A percentile compares a stretch with the other conserved stretches of the same genome.
These are phyloP conservation scores for Boeremia exigua DNA, from an alignment of 2,329 filamentous ascomycete species.

Conservation along the genomic window DNA sequence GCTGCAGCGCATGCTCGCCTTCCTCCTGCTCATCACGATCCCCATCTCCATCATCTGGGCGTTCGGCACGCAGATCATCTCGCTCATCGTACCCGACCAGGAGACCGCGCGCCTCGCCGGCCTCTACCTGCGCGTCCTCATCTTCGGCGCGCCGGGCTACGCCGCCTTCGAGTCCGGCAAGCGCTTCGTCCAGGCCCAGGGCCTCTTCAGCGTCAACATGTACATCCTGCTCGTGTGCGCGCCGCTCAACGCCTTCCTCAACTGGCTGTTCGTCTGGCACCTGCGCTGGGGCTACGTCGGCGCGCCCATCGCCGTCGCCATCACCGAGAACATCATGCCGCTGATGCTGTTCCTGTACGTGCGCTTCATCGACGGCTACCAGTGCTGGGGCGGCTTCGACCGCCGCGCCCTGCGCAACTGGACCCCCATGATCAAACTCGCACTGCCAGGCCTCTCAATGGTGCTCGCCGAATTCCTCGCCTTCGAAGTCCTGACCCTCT, in stretches of 20 bases:
- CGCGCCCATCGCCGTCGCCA: constrained; percentile 76
- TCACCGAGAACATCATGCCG: constrained; percentile 78
- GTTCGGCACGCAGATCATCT: constrained; percentile 69
- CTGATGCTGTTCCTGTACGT: constrained; percentile 77
- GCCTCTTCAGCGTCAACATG: constrained; percentile 80
- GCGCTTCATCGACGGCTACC: constrained; percentile 70
- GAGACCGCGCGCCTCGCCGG: constrained; percentile 75
- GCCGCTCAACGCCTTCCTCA: constrained; percentile 79
- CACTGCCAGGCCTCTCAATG: constrained; percentile 90
- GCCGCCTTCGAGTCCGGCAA: constrained; percentile 80
- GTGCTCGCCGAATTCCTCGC: constrained; percentile 92
- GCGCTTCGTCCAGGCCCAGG: constrained; percentile 87
- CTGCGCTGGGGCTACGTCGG: constrained; percentile 68
- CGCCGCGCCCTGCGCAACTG: constrained; percentile 73
- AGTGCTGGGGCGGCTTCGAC: constrained; percentile 85
- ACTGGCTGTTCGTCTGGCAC: constrained; percentile 80
- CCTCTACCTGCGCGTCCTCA: constrained; percentile 72
- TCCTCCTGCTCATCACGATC: constrained; percentile 73
- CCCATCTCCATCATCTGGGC: constrained; percentile 77
- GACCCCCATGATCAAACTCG: constrained; percentile 84
- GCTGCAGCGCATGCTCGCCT: constrained; percentile 80
- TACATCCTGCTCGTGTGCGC: constrained; percentile 85
- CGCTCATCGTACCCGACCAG: constrained; percentile 70
- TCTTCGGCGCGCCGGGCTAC: constrained; percentile 76
- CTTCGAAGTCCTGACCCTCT: constrained; percentile 89